phyloP scores from a whole-genome alignment of 768 basidiomycete species.

The Cystobasidium ongulense region DNA sequence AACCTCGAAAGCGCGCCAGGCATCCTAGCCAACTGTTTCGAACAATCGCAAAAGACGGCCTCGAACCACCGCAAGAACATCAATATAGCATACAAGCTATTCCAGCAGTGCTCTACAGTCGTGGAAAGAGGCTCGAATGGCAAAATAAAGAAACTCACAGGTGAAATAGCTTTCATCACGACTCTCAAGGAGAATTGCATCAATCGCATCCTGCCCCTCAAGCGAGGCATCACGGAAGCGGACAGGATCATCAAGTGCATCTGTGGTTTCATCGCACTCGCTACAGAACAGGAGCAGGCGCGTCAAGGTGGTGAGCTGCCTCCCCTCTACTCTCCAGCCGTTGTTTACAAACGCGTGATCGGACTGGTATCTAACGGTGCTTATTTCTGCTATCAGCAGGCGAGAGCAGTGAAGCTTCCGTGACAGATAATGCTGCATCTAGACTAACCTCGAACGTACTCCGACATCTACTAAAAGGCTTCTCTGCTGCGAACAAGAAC shows the following conservation, averaged over 20 bases:
- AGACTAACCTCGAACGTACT: conserved; percentile 63
- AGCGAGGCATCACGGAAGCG: conserved; percentile 68
- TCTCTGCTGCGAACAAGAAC: conserved; percentile 75
- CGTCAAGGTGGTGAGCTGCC: conserved; percentile 34
- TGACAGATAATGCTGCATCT: conserved; percentile 45
- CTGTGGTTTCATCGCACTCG: conserved; percentile 64
- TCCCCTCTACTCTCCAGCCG: neutral
- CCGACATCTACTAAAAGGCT: conserved; percentile 66
- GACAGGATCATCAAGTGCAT: conserved; percentile 76
- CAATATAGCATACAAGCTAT: conserved; percentile 71
- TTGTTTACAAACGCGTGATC: neutral
- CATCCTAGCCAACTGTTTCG: conserved; percentile 56
- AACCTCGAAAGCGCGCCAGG: conserved; percentile 4
- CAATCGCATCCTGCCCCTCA: conserved; percentile 57
- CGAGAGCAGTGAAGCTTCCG: conserved; percentile 34
- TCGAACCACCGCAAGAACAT: conserved; percentile 87
- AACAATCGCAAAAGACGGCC: conserved; percentile 63
- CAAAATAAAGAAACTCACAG: conserved; percentile 53
- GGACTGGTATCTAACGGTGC: neutral
- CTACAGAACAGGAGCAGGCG: conserved; percentile 54
- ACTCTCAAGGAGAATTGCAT: conserved; percentile 55
- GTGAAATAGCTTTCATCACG: conserved; percentile 69
- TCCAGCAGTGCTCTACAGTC: conserved; percentile 56
- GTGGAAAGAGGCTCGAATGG: conserved; percentile 46
- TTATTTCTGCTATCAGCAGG: neutral